These are phyloP conservation scores for Wilcoxina mikolae DNA, from an alignment of 495 filamentous ascomycete species.

Conservation along the genomic window DNA sequence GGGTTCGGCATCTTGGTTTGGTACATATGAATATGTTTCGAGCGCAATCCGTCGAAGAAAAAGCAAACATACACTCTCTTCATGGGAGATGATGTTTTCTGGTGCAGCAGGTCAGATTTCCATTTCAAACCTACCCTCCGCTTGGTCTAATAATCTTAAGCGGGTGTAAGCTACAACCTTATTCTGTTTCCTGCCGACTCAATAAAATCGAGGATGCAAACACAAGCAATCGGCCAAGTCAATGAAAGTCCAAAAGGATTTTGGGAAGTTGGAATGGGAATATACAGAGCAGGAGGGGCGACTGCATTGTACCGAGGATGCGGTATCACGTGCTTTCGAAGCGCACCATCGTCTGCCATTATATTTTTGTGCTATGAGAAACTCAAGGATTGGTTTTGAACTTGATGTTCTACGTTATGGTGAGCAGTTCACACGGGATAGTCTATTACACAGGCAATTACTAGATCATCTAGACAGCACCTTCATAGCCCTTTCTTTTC, in stretches of 20 bases:
- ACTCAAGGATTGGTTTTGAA: slow-evolving; percentile 47
- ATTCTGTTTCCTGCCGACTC: slow-evolving; percentile 94
- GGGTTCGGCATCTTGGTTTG: slow-evolving; percentile 91
- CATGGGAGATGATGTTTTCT: slow-evolving; percentile 25
- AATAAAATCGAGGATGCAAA: slow-evolving; percentile 93
- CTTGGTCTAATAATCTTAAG: slow-evolving; percentile 11
- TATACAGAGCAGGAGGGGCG: slow-evolving; percentile 72
- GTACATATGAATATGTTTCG: slow-evolving; percentile 67
- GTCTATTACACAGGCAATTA: too few relatives aligned
- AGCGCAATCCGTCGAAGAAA: slow-evolving; percentile 44
- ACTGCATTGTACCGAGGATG: slow-evolving; percentile 84
- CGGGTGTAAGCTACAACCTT: slow-evolving; percentile 90
- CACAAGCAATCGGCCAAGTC: slow-evolving; percentile 47
- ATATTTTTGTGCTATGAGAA: slow-evolving; percentile 91
- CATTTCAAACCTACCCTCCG: neutral
- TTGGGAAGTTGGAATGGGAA: slow-evolving; percentile 44
- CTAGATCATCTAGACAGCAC: too few relatives aligned
- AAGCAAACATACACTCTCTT: slow-evolving; percentile 8
- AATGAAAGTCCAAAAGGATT: slow-evolving; percentile 46
- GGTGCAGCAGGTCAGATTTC: slow-evolving; percentile 20
- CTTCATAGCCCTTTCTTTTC: slow-evolving; percentile 23
- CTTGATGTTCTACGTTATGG: too few relatives aligned
- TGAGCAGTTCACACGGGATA: too few relatives aligned
- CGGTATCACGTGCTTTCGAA: slow-evolving; percentile 75
- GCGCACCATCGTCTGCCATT: slow-evolving; percentile 87